Conservation (phyloP, 2,329 filamentous ascomycete species). For the Penicillium sp. region DNA sequence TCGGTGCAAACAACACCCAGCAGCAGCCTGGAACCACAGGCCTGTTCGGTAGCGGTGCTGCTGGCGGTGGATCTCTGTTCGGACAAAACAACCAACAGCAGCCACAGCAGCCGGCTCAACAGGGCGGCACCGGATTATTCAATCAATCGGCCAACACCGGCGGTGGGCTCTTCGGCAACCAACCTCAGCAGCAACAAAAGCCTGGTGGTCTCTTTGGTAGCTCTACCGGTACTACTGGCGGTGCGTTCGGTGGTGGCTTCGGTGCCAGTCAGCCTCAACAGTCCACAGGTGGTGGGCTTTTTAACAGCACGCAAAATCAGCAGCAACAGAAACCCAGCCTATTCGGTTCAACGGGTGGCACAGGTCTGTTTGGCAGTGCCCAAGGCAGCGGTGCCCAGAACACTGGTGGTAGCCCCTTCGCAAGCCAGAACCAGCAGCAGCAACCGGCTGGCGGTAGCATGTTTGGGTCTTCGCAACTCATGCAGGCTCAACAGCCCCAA, state of each 20-base stretch:
- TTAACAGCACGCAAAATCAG: constrained; percentile 48
- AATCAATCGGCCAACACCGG: constrained; percentile 35
- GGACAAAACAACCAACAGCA: constrained; percentile 23
- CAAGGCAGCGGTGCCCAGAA: constrained; percentile 26
- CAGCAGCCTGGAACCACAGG: constrained; percentile 36
- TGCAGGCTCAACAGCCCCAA: constrained; percentile 43
- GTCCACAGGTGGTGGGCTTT: constrained; percentile 42
- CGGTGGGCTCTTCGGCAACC: constrained; percentile 49
- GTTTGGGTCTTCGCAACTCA: constrained; percentile 56
- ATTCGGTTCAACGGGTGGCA: constrained; percentile 40
- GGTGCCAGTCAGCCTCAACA: constrained; percentile 45
- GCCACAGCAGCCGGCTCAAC: constrained; percentile 41
- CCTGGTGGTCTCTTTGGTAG: constrained; percentile 25
- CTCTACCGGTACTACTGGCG: constrained; percentile 22
- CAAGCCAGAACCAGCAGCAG: constrained; percentile 42
- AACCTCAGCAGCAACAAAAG: constrained; percentile 23
- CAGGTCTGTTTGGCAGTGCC: constrained; percentile 48
- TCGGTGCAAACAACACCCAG: constrained; percentile 45
- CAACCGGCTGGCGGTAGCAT: constrained; percentile 42
- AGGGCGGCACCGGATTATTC: constrained; percentile 39
- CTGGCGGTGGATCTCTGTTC: constrained; percentile 27
- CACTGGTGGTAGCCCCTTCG: constrained; percentile 58
- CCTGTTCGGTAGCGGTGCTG: constrained; percentile 44
- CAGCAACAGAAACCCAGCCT: constrained; percentile 60
- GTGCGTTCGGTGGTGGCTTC: constrained; percentile 39